Evolutionary conservation across 78 protist genomes (phyloP).

Genomic region (Polysphondylium violaceum): DNA sequence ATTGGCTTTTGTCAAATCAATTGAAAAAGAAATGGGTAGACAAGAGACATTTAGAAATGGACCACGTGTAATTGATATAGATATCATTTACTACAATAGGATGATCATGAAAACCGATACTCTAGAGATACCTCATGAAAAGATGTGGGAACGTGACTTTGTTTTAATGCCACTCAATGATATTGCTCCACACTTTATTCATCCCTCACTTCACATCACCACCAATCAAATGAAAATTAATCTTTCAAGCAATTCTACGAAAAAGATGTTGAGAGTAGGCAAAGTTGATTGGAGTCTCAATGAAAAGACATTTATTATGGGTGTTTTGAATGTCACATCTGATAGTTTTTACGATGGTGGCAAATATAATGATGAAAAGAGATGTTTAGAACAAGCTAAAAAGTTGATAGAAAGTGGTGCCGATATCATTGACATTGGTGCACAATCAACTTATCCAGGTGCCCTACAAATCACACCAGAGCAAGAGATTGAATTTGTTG

Average conservation of each 20-base stretch:
- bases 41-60: conserved; percentile 79
- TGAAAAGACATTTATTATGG: conserved; percentile 84
- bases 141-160: conserved; percentile 87
- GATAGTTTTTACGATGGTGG: conserved; percentile 91
- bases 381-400: conserved; percentile 29
- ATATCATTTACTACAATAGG: conserved; percentile 77
- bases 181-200: conserved; percentile 42
- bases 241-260: neutral
- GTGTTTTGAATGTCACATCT: conserved; percentile 87
- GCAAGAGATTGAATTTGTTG: conserved; percentile 72
- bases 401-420: conserved; percentile 47
- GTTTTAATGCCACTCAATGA: conserved; percentile 88
- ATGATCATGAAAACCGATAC: conserved; percentile 19
- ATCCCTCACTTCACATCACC: conserved; percentile 54
- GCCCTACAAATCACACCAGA: conserved; percentile 55
- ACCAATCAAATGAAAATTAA: conserved; percentile 45
- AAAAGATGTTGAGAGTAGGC: conserved; percentile 9
- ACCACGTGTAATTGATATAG: conserved; percentile 87
- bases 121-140: conserved; percentile 85
- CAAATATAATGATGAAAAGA: neutral
- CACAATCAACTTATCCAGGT: conserved; percentile 86
- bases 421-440: conserved; percentile 88
- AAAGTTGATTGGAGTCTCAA: conserved; percentile 19
- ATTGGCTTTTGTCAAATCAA: conserved; percentile 35
- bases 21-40: conserved; percentile 79